Evolutionary conservation across 257 asterid species (phyloP).

Genomic region (Capsicum rhomboideum): DNA sequence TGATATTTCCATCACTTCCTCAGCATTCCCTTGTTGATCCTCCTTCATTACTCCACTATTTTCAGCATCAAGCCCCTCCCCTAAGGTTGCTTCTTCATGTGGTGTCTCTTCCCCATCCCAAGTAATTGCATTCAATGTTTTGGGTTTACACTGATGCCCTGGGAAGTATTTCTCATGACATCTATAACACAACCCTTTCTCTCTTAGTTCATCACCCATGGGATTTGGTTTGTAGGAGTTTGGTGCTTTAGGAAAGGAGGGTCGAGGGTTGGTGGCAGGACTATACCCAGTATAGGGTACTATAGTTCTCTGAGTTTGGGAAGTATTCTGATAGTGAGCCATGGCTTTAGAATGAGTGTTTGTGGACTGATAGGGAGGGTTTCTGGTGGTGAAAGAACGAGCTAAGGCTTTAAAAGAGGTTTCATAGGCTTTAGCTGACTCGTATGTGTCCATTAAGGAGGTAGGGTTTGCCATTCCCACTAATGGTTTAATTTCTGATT

Average conservation of each 20-base stretch:
- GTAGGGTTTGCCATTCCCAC: neutral
- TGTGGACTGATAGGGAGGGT: too few relatives aligned
- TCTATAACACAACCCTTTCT: neutral
- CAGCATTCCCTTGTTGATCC: neutral
- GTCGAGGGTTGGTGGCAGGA: too few relatives aligned
- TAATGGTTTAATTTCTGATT: neutral
- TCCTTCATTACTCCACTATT: too few relatives aligned
- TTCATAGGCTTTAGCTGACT: too few relatives aligned
- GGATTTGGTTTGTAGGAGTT: neutral
- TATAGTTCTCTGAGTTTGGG: too few relatives aligned
- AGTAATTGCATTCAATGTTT: neutral
- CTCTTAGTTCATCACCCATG: neutral
- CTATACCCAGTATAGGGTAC: too few relatives aligned
- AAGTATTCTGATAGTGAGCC: too few relatives aligned
- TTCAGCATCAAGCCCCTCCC: neutral
- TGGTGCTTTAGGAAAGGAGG: neutral
- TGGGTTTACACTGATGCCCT: neutral
- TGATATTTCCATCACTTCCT: neutral
- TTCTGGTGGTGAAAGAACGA: too few relatives aligned
- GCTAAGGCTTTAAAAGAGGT: too few relatives aligned
- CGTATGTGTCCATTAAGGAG: too few relatives aligned
- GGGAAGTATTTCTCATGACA: neutral
- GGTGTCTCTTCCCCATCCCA: neutral
- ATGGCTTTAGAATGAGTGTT: too few relatives aligned
- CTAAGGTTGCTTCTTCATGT: neutral